Base-by-base conservation (phyloP, 1,139 yeast species). In the Nadsonia starkeyi-henricii region DNA sequence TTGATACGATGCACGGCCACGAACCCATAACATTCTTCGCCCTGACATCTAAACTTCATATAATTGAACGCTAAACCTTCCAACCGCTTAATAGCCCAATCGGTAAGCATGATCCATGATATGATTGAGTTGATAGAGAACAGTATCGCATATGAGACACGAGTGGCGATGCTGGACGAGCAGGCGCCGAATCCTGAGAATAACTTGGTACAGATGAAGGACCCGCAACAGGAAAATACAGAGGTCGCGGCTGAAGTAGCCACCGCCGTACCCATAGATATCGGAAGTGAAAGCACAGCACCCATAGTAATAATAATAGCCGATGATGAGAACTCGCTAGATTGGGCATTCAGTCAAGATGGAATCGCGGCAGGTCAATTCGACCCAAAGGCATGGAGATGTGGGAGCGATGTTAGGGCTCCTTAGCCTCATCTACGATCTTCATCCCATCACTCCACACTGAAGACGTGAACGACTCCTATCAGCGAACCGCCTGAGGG, bases 1-100 rank as follows among this genome's bases (percentile, higher is more conserved):
- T 86, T 88, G 57, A 93, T 73, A 51, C 97, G 72, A 62, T 91
- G 93, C 12, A 91, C 97, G 5, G 95, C 89, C 19, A 89, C 85
- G 65, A 91, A 93, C 50, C 96, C 94, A 44, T 79, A 78, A 68
- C 98, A 93, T 58, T 86, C 88, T 44, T 81, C 81, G 9, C 91
- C 94, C 46, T 81, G 79, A 55, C 96, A 88, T 50, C 81, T 81
- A 54, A 81, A 74, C 55, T 77, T 76, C 42, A 88, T 85, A 46
- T 64, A 64, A 49, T 63, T 63, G 64, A 81, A 75, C 0, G 88
- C 73, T 9, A 91, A 73, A 53, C 75, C 75, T 54, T 85, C 95
- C 12, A 91, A 76, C 65, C 85, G 78, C 52, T 78, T 74, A 28
- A 83, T 74, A 2, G 93, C 79, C 65, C 85, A 83, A 53, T 88